Percentiles rank a stretch among this genome's conserved stretches.
phyloP scores from a whole-genome alignment of 1,284 basidiomycete species.

The Moniliophthora roreri region DNA sequence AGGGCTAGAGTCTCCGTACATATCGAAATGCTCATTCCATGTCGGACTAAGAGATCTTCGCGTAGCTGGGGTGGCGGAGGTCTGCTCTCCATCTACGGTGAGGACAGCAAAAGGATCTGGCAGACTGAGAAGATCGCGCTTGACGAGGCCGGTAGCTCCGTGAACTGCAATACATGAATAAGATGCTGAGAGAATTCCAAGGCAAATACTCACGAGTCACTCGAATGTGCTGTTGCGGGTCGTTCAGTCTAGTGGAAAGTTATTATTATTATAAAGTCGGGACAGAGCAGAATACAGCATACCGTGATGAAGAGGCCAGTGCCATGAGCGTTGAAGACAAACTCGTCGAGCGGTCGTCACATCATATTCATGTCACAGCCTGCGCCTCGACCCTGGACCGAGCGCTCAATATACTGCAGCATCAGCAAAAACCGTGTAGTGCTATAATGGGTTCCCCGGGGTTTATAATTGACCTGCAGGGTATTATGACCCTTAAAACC shows the following conservation, averaged over 20 bases:
- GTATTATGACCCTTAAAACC: too few species aligned
- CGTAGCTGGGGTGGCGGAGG: conserved; percentile 85
- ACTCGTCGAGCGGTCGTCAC: background rate
- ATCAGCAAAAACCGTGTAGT: too few species aligned
- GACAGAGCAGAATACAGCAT: conserved; percentile 44
- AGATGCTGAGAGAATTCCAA: background rate
- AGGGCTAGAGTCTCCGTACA: conserved; percentile 50
- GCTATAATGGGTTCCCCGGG: too few species aligned
- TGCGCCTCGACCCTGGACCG: conserved; percentile 3
- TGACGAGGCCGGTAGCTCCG: conserved; percentile 85
- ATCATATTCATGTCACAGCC: background rate
- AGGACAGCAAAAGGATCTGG: conserved; percentile 97
- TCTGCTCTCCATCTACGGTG: conserved; percentile 95
- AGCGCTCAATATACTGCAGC: too few species aligned
- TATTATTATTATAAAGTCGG: conserved; percentile 1
- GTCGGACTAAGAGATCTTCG: conserved; percentile 86
- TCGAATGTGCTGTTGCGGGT: conserved; percentile 38
- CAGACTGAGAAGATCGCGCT: conserved; percentile 88
- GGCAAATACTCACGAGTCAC: conserved; percentile 37
- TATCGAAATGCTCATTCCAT: conserved; percentile 94
- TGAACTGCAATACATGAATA: conserved; percentile 56
- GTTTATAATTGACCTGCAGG: too few species aligned
- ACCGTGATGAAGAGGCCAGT: conserved; percentile 4
- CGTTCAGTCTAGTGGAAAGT: conserved; percentile 35
- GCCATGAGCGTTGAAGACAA: conserved; percentile 5